These are phyloP conservation scores for Chytriomyces hyalinus DNA, from an alignment of 192 early-diverging fungal genomes.

Conservation along the genomic window DNA sequence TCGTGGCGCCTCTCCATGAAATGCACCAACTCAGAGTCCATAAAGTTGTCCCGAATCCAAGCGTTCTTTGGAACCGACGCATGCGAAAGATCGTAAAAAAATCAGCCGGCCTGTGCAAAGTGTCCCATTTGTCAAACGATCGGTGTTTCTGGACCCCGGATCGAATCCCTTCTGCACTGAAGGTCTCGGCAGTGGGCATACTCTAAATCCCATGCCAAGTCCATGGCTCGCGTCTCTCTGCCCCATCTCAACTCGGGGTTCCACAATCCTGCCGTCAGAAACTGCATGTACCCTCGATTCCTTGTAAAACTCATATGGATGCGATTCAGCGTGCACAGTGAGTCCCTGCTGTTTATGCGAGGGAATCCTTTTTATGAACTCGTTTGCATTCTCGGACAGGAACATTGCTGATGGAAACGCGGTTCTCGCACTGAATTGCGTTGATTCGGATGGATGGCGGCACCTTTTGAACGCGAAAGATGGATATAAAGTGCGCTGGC, in stretches of 20 bases:
- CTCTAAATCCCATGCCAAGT: slow-evolving; percentile 32
- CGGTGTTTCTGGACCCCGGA: not conserved
- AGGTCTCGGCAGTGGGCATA: not conserved
- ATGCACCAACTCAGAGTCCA: slow-evolving; percentile 6
- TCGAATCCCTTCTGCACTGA: too few species aligned
- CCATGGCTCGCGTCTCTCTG: slow-evolving; percentile 14
- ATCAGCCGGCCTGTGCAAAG: slow-evolving; percentile 25
- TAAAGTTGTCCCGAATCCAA: slow-evolving; percentile 29
- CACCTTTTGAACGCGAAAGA: slow-evolving; percentile 34
- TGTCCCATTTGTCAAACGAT: slow-evolving; percentile 5
- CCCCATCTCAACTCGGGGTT: slow-evolving; percentile 32
- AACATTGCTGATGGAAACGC: slow-evolving; percentile 32
- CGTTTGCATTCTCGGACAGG: not conserved
- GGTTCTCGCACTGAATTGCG: slow-evolving; percentile 32
- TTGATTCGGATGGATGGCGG: slow-evolving; percentile 41
- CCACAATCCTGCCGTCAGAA: slow-evolving; percentile 26
- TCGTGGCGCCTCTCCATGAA: not conserved
- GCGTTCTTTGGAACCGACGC: slow-evolving; percentile 17
- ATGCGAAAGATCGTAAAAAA: slow-evolving; percentile 39
- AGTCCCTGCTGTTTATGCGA: not conserved
- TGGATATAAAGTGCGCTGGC: too few species aligned
- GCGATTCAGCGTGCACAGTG: slow-evolving; percentile 31
- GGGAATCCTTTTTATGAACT: not conserved
- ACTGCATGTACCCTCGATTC: slow-evolving; percentile 29
- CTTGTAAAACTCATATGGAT: slow-evolving; percentile 43